A percentile compares a stretch with the other conserved stretches of the same genome.
Conservation (phyloP, 345 rosid genomes). For the Eucalyptus victrix region DNA sequence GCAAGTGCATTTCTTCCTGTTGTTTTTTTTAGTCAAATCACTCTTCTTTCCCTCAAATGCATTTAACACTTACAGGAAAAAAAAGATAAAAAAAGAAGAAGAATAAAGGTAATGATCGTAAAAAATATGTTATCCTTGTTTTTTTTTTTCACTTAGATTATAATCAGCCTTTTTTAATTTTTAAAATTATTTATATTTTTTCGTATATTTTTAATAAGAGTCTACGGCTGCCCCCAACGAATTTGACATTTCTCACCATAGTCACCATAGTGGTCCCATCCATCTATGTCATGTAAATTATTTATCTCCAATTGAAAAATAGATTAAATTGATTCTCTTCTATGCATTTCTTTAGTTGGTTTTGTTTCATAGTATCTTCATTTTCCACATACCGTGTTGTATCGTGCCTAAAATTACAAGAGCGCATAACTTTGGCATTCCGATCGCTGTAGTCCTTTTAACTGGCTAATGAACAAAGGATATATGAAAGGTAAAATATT, state of each 20-base stretch:
- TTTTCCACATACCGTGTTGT: not conserved
- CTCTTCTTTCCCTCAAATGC: not conserved
- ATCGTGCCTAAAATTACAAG: not conserved
- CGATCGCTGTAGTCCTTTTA: rapidly evolving
- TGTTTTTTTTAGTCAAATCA: not conserved
- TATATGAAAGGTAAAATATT: no score
- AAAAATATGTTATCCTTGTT: no score
- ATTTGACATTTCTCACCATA: not conserved
- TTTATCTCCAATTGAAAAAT: not conserved
- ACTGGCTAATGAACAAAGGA: no score
- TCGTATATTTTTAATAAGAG: not conserved
- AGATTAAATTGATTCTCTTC: not conserved
- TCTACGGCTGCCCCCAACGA: rapidly evolving
- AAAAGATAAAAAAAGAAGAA: no score
- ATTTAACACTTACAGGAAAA: no score
- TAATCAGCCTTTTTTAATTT: rapidly evolving
- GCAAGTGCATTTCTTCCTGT: not conserved
- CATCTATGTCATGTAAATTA: not conserved
- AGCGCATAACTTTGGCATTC: not conserved
- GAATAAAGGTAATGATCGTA: rapidly evolving
- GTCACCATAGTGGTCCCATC: not conserved
- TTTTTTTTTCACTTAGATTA: not conserved
- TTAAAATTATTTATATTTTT: no score
- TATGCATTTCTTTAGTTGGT: not conserved
- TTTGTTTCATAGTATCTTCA: no score